phyloP scores from a whole-genome alignment of 2,329 filamentous ascomycete genomes.

The Botrytis elliptica region DNA sequence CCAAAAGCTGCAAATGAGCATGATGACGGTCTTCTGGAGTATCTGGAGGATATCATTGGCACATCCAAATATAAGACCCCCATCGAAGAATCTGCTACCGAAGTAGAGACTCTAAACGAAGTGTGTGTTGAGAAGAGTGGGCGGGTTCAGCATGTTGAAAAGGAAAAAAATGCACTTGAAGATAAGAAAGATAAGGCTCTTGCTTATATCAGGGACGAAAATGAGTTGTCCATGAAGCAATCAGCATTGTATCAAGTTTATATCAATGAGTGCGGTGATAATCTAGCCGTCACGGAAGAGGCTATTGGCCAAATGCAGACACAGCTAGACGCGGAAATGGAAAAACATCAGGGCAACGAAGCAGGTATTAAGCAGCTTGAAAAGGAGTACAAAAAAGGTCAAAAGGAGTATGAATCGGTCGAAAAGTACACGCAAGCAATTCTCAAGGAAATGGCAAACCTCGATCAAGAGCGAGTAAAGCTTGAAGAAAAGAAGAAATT shows the following conservation, averaged over 20 bases:
- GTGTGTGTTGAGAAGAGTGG: conserved; percentile 92
- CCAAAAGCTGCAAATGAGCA: conserved; percentile 92
- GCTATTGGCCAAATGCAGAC: conserved; percentile 88
- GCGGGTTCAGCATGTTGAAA: conserved; percentile 95
- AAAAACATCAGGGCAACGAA: conserved; percentile 88
- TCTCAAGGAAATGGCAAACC: conserved; percentile 83
- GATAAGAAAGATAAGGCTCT: conserved; percentile 96
- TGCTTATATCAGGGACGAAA: conserved; percentile 86
- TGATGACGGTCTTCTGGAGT: conserved; percentile 93
- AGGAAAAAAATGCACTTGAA: conserved; percentile 88
- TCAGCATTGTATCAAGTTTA: conserved; percentile 91
- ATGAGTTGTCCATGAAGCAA: conserved; percentile 86
- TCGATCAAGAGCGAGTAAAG: conserved; percentile 95
- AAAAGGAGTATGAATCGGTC: conserved; percentile 77
- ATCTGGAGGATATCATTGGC: conserved; percentile 97
- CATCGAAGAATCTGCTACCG: conserved; percentile 87
- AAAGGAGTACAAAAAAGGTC: conserved; percentile 77
- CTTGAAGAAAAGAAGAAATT: conserved; percentile 98
- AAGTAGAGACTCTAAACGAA: conserved; percentile 92
- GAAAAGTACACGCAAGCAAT: conserved; percentile 79
- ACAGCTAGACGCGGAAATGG: conserved; percentile 80
- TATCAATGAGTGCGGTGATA: conserved; percentile 83
- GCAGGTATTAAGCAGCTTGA: conserved; percentile 87
- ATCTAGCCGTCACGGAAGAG: conserved; percentile 83
- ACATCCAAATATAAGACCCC: conserved; percentile 98